phyloP scores from a whole-genome alignment of 2,329 filamentous ascomycete genomes.

The Fusarium sp. region DNA sequence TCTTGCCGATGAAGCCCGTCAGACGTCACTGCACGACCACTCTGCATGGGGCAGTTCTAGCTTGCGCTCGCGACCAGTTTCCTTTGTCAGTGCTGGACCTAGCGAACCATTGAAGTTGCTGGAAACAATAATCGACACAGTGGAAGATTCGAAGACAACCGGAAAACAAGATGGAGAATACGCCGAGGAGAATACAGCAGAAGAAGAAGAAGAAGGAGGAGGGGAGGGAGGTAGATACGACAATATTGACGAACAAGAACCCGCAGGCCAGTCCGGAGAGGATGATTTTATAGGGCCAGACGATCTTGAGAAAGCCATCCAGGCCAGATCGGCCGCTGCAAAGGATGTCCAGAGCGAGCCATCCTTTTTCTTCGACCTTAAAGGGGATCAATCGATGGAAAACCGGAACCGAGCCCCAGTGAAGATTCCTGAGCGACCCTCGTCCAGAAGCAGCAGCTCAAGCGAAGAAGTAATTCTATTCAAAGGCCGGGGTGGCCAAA shows the following conservation, averaged over 20 bases:
- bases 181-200: neutral
- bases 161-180: neutral
- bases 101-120: slow-evolving; percentile 63
- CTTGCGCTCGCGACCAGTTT: slow-evolving; percentile 63
- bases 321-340: slow-evolving; percentile 13
- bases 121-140: slow-evolving; percentile 46
- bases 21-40: slow-evolving; percentile 62
- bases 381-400: slow-evolving; percentile 44
- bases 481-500: slow-evolving; percentile 63
- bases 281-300: slow-evolving; percentile 41
- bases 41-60: slow-evolving; percentile 57
- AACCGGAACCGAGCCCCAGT: slow-evolving; percentile 1
- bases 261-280: neutral
- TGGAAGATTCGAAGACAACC: neutral
- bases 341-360: slow-evolving; percentile 11
- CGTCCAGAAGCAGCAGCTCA: slow-evolving; percentile 57
- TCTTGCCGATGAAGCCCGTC: slow-evolving; percentile 63
- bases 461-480: slow-evolving; percentile 79
- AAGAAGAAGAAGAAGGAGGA: neutral
- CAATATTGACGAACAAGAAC: slow-evolving; percentile 3
- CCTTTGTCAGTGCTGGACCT: slow-evolving; percentile 67
- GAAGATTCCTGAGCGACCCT: slow-evolving; percentile 36
- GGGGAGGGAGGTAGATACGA: neutral
- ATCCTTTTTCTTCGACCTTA: slow-evolving; percentile 57
- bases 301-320: slow-evolving; percentile 38